A percentile compares a stretch with the other conserved stretches of the same genome.
Conservation (phyloP, 257 asterid genomes). For the Lantana camara region DNA sequence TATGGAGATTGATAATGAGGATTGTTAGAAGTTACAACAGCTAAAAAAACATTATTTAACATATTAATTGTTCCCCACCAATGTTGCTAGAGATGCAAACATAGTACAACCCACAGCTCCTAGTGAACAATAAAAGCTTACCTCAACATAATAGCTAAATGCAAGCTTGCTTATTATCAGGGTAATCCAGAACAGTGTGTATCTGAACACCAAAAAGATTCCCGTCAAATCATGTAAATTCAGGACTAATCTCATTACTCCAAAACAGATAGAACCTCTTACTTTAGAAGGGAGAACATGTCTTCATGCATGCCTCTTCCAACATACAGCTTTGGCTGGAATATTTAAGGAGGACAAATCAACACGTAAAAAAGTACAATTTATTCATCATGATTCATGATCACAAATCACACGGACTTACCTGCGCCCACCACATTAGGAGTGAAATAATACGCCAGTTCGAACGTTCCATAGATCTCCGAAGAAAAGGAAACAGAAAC, state of each 20-base stretch:
- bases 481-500: slow-evolving; percentile 76
- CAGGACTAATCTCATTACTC: slow-evolving; percentile 22
- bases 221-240: slow-evolving; percentile 8
- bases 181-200: slow-evolving; percentile 92
- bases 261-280: slow-evolving; percentile 37
- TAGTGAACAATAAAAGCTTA: slow-evolving; percentile 31
- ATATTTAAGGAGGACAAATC: slow-evolving; percentile 22
- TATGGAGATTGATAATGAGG: slow-evolving; percentile 9
- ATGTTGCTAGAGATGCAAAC: slow-evolving; percentile 10
- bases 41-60: slow-evolving; percentile 2
- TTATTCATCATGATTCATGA: slow-evolving; percentile 13
- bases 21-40: slow-evolving; percentile 1
- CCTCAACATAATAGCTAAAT: slow-evolving; percentile 99
- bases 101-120: slow-evolving; percentile 18
- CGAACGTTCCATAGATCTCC: slow-evolving; percentile 85
- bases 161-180: slow-evolving; percentile 91
- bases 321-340: slow-evolving; percentile 90
- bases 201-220: slow-evolving; percentile 49
- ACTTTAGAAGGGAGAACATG: slow-evolving; percentile 85
- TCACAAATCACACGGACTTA: slow-evolving; percentile 30
- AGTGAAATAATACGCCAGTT: slow-evolving; percentile 64
- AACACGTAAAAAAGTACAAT: slow-evolving; percentile 27
- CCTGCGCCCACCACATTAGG: slow-evolving; percentile 99
- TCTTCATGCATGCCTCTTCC: slow-evolving; percentile 99
- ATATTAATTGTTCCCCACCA: slow-evolving; percentile 1